Percentiles rank a stretch among this genome's conserved stretches.
Conservation (phyloP, 2,329 filamentous ascomycete genomes). For the Pseudonectria buxi region DNA sequence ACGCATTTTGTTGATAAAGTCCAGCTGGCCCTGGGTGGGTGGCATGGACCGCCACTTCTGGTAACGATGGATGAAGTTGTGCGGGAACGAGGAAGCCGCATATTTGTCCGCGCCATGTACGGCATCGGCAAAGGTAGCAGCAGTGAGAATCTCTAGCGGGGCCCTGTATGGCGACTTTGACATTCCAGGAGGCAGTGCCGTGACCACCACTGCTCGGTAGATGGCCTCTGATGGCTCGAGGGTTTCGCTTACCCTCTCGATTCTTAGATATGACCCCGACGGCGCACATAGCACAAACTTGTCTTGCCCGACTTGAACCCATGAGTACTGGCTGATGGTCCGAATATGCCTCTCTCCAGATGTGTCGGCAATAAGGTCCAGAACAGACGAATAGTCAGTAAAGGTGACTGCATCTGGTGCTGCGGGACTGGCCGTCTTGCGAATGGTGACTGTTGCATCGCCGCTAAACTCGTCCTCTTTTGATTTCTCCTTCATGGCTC, state of each 20-base stretch:
- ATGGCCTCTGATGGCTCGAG: slow-evolving; percentile 17
- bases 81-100: slow-evolving; percentile 59
- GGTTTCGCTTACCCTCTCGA: slow-evolving; percentile 35
- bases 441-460: slow-evolving; percentile 6
- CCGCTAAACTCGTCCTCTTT: slow-evolving; percentile 32
- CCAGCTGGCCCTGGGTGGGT: slow-evolving; percentile 60
- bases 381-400: slow-evolving; percentile 86
- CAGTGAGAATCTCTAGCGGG: slow-evolving; percentile 61
- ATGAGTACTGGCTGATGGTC: slow-evolving; percentile 65
- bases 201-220: slow-evolving; percentile 42
- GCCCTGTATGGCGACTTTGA: slow-evolving; percentile 57
- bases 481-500: slow-evolving; percentile 42
- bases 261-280: slow-evolving; percentile 53
- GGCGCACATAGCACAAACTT: slow-evolving; percentile 65
- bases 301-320: slow-evolving; percentile 70
- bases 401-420: slow-evolving; percentile 56
- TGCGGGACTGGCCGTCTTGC: slow-evolving; percentile 7
- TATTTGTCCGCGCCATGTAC: slow-evolving; percentile 82
- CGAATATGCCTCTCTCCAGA: slow-evolving; percentile 74
- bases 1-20: slow-evolving; percentile 62
- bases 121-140: slow-evolving; percentile 62
- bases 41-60: slow-evolving; percentile 64
- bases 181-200: slow-evolving; percentile 36
- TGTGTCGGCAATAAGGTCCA: slow-evolving; percentile 80
- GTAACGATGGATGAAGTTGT: slow-evolving; percentile 56